A percentile compares a stretch with the other conserved stretches of the same genome.
Conservation (phyloP, 2,329 filamentous ascomycete species). For the Pseudopyricularia javanii region DNA sequence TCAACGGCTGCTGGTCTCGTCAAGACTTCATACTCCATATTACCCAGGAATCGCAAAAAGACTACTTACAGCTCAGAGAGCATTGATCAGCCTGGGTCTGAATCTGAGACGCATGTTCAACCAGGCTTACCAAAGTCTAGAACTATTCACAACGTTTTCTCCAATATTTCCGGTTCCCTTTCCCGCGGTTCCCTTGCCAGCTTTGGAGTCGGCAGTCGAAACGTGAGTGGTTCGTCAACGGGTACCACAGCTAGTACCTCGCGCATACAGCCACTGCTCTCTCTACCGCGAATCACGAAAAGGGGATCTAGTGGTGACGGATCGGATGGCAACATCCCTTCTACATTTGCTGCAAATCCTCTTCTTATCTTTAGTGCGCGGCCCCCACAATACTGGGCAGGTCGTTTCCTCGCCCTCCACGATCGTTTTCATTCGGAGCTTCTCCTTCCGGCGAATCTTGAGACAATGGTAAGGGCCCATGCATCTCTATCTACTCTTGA, state of each 20-base stretch:
- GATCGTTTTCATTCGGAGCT: slow-evolving; percentile 34
- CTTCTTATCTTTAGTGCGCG: slow-evolving; percentile 24
- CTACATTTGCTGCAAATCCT: slow-evolving; percentile 7
- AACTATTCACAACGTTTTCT: slow-evolving; percentile 4
- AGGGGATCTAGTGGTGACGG: neutral
- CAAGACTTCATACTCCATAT: slow-evolving; percentile 3
- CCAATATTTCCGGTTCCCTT: slow-evolving; percentile 3
- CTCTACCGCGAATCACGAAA: neutral
- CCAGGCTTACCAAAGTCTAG: slow-evolving; percentile 1
- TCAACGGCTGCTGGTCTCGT: neutral
- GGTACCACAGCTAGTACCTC: neutral
- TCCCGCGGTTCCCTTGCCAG: slow-evolving; percentile 3
- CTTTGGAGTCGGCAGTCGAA: slow-evolving; percentile 1
- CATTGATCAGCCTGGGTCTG: neutral
- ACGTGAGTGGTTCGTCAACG: slow-evolving; percentile 2
- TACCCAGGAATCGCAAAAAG: neutral
- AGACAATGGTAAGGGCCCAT: slow-evolving; percentile 10
- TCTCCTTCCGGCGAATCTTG: slow-evolving; percentile 16
- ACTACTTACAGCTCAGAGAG: neutral
- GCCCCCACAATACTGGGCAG: slow-evolving; percentile 42
- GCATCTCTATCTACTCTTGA: slow-evolving; percentile 7
- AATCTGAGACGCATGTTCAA: neutral
- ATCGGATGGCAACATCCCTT: neutral
- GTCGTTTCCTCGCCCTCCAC: slow-evolving; percentile 41
- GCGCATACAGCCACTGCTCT: neutral